Conservation (phyloP, 345 rosid species). For the Syzygium grande region DNA sequence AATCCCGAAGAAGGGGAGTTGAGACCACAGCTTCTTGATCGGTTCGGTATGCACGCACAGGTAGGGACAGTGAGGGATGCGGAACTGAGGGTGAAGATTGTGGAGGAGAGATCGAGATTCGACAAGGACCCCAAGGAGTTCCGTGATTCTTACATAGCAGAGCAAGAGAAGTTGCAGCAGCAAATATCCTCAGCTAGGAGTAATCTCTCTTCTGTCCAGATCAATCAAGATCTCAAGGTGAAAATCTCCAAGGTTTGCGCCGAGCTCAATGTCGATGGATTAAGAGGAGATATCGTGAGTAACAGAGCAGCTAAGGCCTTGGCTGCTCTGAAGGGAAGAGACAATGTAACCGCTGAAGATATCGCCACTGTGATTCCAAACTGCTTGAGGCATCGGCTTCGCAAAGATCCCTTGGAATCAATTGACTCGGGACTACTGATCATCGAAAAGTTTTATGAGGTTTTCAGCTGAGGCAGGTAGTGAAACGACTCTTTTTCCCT, state of each 20-base stretch:
- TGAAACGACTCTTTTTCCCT: neutral
- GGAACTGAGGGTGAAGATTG: slow-evolving; percentile 84
- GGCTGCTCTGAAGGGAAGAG: slow-evolving; percentile 83
- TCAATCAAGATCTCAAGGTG: slow-evolving; percentile 74
- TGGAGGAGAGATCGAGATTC: slow-evolving; percentile 84
- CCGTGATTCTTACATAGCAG: slow-evolving; percentile 57
- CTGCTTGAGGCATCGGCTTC: slow-evolving; percentile 91
- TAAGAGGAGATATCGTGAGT: slow-evolving; percentile 94
- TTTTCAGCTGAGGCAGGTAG: slow-evolving; percentile 45
- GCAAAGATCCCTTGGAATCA: slow-evolving; percentile 96
- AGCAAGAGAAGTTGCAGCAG: slow-evolving; percentile 87
- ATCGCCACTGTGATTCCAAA: slow-evolving; percentile 96
- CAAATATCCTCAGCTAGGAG: slow-evolving; percentile 68
- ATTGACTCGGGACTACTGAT: slow-evolving; percentile 89
- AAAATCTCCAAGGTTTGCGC: slow-evolving; percentile 94
- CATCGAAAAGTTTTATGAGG: slow-evolving; percentile 82
- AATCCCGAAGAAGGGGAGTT: slow-evolving; percentile 96
- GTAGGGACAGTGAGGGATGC: slow-evolving; percentile 90
- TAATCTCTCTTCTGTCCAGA: slow-evolving; percentile 64
- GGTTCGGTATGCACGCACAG: slow-evolving; percentile 96
- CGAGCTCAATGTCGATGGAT: slow-evolving; percentile 88
- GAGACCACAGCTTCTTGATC: slow-evolving; percentile 83
- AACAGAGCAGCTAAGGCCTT: slow-evolving; percentile 97
- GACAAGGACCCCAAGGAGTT: slow-evolving; percentile 84
- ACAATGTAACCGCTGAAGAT: slow-evolving; percentile 71